phyloP scores from a whole-genome alignment of 1,284 basidiomycete species.

The Mycena sp. region DNA sequence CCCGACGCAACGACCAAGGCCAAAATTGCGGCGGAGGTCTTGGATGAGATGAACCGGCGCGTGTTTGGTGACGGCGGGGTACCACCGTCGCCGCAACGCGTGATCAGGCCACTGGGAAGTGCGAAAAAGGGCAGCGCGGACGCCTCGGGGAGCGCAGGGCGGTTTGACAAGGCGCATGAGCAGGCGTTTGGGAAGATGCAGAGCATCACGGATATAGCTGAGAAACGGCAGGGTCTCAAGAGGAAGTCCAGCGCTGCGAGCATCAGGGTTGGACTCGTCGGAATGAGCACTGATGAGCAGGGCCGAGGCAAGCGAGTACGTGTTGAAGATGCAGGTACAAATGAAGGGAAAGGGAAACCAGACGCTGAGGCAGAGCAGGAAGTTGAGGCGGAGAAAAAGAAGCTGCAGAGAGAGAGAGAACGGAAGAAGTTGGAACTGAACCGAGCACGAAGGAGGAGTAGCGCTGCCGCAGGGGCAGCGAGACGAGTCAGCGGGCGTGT shows the following conservation, averaged over 20 bases:
- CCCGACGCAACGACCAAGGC: constrained; percentile 45
- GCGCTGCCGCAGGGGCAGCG: constrained; percentile 52
- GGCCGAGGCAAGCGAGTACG: constrained; percentile 53
- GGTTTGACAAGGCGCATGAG: constrained; percentile 70
- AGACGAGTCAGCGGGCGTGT: constrained; percentile 54
- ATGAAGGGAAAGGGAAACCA: no score
- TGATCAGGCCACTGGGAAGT: constrained; percentile 42
- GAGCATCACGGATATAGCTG: constrained; percentile 73
- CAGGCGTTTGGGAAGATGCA: constrained; percentile 79
- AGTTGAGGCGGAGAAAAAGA: constrained; percentile 49
- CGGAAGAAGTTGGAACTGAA: constrained; percentile 69
- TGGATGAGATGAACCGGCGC: constrained; percentile 82
- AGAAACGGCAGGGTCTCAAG: constrained; percentile 52
- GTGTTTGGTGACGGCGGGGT: constrained; percentile 58
- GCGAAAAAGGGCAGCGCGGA: constrained; percentile 43
- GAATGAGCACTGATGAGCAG: constrained; percentile 52
- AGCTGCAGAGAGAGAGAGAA: constrained; percentile 59
- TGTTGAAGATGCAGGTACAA: constrained; percentile 39
- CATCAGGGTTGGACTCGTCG: constrained; percentile 24
- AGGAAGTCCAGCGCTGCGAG: constrained; percentile 53
- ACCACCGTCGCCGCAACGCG: constrained; percentile 15
- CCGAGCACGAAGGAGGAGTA: constrained; percentile 73
- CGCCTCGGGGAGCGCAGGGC: constrained; percentile 39
- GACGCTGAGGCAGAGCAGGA: constrained; percentile 41
- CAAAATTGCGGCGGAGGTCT: constrained; percentile 68